phyloP scores from a whole-genome alignment of 305 asterid species.

The Petunia hybrid region DNA sequence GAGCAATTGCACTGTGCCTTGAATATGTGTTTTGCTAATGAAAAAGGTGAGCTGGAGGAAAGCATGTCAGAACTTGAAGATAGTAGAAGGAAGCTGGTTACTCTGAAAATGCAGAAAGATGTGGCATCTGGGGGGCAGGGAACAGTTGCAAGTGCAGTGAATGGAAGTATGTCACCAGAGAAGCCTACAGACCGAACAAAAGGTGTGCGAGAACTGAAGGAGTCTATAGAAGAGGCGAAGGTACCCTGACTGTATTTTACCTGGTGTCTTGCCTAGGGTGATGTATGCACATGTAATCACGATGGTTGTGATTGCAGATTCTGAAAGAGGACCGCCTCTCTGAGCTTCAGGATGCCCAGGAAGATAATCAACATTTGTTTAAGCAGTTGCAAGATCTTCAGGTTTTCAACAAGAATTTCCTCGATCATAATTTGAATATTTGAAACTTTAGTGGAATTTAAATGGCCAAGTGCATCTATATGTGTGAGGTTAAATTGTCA shows the following conservation, averaged over 20 bases:
- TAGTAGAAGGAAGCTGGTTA: conserved; percentile 86
- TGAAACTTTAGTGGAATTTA: conserved; percentile 22
- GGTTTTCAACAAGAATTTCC: conserved; percentile 55
- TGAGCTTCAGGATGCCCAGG: conserved; percentile 87
- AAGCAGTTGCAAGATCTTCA: conserved; percentile 93
- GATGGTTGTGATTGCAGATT: conserved; percentile 56
- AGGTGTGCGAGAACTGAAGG: conserved; percentile 72
- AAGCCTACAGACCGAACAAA: conserved; percentile 72
- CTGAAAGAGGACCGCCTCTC: conserved; percentile 85
- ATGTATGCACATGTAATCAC: conserved; percentile 34
- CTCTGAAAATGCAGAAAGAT: conserved; percentile 84
- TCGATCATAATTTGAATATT: background rate
- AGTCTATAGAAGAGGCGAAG: conserved; percentile 82
- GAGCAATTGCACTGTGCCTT: conserved; percentile 21
- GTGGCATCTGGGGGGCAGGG: conserved; percentile 67
- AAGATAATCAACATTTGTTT: conserved; percentile 72
- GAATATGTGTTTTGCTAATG: conserved; percentile 27
- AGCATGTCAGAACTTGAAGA: conserved; percentile 92
- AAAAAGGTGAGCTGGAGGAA: conserved; percentile 87
- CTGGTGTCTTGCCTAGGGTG: conserved; percentile 26
- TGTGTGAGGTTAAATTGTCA: conserved; percentile 37
- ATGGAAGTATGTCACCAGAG: conserved; percentile 86
- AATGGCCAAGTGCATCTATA: conserved; percentile 28
- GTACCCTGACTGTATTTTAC: conserved; percentile 46
- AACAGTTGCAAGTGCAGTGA: conserved; percentile 64